Evolutionary conservation across 163 green algal genomes (phyloP).

Genomic region (Scenedesmus sp.): DNA sequence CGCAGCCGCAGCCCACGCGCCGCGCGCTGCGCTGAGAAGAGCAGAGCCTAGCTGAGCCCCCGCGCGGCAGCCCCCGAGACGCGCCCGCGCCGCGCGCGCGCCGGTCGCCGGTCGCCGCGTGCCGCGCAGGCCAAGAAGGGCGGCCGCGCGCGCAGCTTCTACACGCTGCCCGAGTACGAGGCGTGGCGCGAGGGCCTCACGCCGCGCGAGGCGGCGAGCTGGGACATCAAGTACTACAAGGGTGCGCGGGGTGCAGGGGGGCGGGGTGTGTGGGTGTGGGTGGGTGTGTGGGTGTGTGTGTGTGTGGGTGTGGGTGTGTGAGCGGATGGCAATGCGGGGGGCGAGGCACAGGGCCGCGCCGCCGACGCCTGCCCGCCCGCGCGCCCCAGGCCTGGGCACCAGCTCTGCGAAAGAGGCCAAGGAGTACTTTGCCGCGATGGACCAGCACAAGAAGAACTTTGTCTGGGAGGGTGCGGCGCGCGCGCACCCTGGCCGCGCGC

Average conservation of each 20-base stretch:
- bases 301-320: no score
- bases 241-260: neutral
- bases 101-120: no score
- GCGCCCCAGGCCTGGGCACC: conserved; percentile 92
- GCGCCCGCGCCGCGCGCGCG: no score
- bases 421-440: conserved; percentile 96
- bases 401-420: conserved; percentile 94
- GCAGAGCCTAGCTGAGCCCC: no score
- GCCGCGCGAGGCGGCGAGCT: conserved; percentile 65
- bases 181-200: conserved; percentile 86
- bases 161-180: conserved; percentile 99
- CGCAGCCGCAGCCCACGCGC: neutral
- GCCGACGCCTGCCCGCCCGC: neutral
- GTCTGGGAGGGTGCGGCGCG: conserved; percentile 82
- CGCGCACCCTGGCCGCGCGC: no score
- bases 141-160: conserved; percentile 87
- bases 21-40: neutral
- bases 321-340: neutral
- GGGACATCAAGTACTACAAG: conserved; percentile 97
- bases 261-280: no score
- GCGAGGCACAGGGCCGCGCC: no score
- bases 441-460: conserved; percentile 94
- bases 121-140: conserved; percentile 87
- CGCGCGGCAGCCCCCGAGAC: no score
- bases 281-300: no score